phyloP scores from a whole-genome alignment of 768 basidiomycete species.

The Tricholoma furcatifolium region DNA sequence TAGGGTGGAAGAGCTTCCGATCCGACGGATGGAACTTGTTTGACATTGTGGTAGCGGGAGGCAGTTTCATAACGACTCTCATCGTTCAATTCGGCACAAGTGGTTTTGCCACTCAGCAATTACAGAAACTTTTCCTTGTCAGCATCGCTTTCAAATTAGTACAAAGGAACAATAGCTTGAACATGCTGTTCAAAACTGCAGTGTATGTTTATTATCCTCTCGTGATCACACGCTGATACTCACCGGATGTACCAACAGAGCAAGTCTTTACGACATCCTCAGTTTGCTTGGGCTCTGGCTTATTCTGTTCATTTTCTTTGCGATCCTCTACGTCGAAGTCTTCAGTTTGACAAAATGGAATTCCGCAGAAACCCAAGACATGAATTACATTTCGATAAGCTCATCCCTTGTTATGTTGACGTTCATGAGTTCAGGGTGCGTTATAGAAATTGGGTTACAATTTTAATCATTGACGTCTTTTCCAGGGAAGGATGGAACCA shows the following conservation, averaged over 20 bases:
- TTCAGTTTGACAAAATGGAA: constrained; percentile 91
- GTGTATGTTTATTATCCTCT: constrained; percentile 54
- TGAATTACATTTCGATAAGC: constrained; percentile 80
- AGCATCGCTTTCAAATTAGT: constrained; percentile 93
- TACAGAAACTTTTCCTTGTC: constrained; percentile 91
- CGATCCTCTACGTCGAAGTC: constrained; percentile 84
- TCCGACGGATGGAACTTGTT: constrained; percentile 95
- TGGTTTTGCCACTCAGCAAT: constrained; percentile 56
- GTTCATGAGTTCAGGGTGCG: constrained; percentile 91
- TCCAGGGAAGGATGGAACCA: constrained; percentile 92
- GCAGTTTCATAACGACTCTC: constrained; percentile 82
- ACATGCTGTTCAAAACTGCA: constrained; percentile 95
- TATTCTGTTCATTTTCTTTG: constrained; percentile 87
- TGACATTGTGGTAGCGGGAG: constrained; percentile 76
- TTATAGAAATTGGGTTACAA: constrained; percentile 9
- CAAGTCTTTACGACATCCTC: constrained; percentile 83
- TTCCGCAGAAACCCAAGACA: constrained; percentile 59
- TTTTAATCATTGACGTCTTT: constrained; percentile 13
- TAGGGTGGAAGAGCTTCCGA: constrained; percentile 83
- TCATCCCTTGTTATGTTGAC: constrained; percentile 85
- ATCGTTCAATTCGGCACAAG: constrained; percentile 56
- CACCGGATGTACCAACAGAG: constrained; percentile 38
- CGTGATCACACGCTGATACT: constrained; percentile 3
- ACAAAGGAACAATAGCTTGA: constrained; percentile 81
- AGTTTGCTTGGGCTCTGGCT: constrained; percentile 88